Evolutionary conservation across 2,329 filamentous ascomycete species (phyloP), one percentile per base, ranked within the genome.

Genomic region (Cladosporium oxysporum): DNA sequence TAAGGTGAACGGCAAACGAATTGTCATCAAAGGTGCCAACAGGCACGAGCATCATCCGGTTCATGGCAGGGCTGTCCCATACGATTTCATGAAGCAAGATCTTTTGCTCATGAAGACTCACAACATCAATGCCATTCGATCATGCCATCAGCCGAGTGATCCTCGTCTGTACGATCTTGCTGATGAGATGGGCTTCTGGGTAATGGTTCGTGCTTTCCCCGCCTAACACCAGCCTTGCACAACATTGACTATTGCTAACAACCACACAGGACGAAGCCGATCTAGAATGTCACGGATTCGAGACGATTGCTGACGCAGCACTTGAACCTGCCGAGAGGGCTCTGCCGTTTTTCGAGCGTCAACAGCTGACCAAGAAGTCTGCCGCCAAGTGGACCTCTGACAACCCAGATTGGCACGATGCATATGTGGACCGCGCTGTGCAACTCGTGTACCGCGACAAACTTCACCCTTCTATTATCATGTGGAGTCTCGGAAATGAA

Each of bases 401-500:
- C 71, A 90, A 89, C 66, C 82, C 83, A 1, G 78, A 79, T 0
- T 90, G 87, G 88, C 82, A 79, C 64, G 82, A 82, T 1, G 87
- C 88, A 0, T 92, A 92, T 68, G 72, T 92, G 1, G 90, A 92
- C 74, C 85, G 90, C 3, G 87, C 88, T 65, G 77, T 81, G 35
- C 86, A 90, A 64, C 77, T 91, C 64, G 82, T 92, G 0, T 83
- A 88, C 71, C 82, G 90, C 18, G 89, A 91, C 75, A 90, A 90
- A 77, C 89, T 91, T 66, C 87, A 91, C 69, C 76, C 90, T 0
- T 88, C 83, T n/a, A 82, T 92, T 59, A 87, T 92, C 58, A 85
- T 91, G 50, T 92, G 90, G 90, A 89, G 87, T 57, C 80, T 92
- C 0, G 90, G 90, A 0, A 92, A 92, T 71, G 90, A 92, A 73